phyloP scores from a whole-genome alignment of 1,284 basidiomycete genomes.

The Rhizoctonia solani region DNA sequence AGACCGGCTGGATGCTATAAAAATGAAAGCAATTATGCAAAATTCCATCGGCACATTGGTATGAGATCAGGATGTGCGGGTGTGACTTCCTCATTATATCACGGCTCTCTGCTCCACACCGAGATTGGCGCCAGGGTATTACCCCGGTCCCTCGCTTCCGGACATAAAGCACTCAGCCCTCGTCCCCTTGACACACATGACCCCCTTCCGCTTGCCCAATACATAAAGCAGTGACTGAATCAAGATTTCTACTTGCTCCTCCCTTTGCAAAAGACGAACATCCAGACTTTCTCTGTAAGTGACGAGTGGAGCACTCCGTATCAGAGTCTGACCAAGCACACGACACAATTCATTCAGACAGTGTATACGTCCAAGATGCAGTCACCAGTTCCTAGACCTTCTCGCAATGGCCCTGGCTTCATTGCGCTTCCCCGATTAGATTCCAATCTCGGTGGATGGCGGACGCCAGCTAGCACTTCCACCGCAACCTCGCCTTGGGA shows the following conservation, averaged over 20 bases:
- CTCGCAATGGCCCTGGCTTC: background rate
- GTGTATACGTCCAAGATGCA: background rate
- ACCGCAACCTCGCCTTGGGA: conserved; percentile 27
- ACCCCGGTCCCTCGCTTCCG: conserved; percentile 8
- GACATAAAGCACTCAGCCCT: conserved; percentile 16
- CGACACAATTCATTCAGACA: background rate
- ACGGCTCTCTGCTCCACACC: conserved; percentile 21
- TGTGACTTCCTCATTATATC: conserved; percentile 20
- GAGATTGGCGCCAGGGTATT: conserved; percentile 7
- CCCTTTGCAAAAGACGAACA: background rate
- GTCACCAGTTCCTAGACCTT: background rate
- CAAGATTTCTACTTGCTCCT: background rate
- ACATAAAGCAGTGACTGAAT: background rate
- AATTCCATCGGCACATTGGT: background rate
- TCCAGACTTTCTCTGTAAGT: background rate
- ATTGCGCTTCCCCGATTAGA: background rate
- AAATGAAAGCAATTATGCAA: background rate
- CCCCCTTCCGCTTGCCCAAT: background rate
- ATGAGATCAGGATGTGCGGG: background rate
- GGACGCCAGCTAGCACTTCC: conserved; percentile 2
- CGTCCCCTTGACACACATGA: background rate
- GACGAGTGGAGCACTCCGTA: background rate
- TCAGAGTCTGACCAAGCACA: background rate
- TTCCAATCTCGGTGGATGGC: conserved; percentile 14
- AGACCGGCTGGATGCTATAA: background rate